Evolutionary conservation across 148 eudicot species (phyloP).

Genomic region (Camellia sinensis): DNA sequence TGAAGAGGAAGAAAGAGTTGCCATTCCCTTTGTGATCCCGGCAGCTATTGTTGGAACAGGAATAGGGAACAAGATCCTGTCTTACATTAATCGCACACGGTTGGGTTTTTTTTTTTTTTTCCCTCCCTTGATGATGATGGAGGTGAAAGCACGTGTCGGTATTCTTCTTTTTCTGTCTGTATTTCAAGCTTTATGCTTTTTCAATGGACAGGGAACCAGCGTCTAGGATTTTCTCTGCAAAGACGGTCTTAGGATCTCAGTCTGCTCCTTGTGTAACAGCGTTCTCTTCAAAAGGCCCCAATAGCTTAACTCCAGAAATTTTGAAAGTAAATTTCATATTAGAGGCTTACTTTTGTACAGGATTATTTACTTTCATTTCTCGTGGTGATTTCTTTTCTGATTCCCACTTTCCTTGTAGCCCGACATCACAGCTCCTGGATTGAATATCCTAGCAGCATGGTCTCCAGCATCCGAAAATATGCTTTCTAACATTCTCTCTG

Average conservation of each 20-base stretch:
- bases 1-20: constrained; percentile 42
- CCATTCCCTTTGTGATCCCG: constrained; percentile 49
- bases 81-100: constrained; percentile 37
- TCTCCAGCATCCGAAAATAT: constrained; percentile 40
- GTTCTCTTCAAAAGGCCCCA: constrained; percentile 56
- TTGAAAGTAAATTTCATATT: constrained; percentile 35
- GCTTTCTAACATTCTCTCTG: constrained; percentile 49
- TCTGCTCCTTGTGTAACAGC: constrained; percentile 46
- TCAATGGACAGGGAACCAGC: constrained; percentile 30
- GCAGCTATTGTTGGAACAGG: constrained; percentile 42
- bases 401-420: constrained; percentile 28
- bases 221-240: constrained; percentile 40
- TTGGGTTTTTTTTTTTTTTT: neutral
- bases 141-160: neutral
- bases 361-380: too few relatives aligned
- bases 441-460: constrained; percentile 58
- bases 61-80: constrained; percentile 33
- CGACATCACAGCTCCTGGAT: constrained; percentile 50
- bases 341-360: neutral
- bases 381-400: too few relatives aligned
- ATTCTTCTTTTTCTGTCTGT: neutral
- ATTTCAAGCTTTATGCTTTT: neutral
- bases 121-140: neutral
- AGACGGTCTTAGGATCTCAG: constrained; percentile 43
- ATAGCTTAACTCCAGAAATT: constrained; percentile 41